Percentiles rank a stretch among this genome's conserved stretches.
These are phyloP conservation scores for Kwoniella sp. DNA, from an alignment of 768 basidiomycete species.

Conservation along the genomic window DNA sequence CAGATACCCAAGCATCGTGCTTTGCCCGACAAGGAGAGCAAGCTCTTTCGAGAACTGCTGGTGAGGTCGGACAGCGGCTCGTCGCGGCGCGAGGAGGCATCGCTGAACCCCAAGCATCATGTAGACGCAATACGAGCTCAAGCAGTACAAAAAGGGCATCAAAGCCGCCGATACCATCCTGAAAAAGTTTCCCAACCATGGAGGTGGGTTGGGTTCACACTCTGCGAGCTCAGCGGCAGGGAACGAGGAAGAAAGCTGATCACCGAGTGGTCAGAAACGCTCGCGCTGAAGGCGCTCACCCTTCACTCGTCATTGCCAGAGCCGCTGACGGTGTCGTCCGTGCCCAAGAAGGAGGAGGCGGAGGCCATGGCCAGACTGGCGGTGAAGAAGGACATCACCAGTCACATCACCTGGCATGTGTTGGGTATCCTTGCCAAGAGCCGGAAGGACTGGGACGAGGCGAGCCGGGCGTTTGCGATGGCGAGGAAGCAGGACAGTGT, in stretches of 20 bases:
- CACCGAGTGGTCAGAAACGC: conserved; percentile 62
- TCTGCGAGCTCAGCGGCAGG: background rate
- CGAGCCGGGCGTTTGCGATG: conserved; percentile 84
- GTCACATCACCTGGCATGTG: conserved; percentile 98
- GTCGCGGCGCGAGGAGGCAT: background rate
- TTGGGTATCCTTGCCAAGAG: conserved; percentile 90
- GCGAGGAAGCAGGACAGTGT: conserved; percentile 87
- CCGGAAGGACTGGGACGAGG: conserved; percentile 91
- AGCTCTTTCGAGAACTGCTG: conserved; percentile 79
- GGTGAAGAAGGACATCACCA: conserved; percentile 52
- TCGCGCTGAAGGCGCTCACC: conserved; percentile 93
- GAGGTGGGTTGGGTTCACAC: conserved; percentile 57
- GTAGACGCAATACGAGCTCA: conserved; percentile 70
- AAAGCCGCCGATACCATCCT: conserved; percentile 90
- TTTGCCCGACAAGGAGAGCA: conserved; percentile 75
- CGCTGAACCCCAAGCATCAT: background rate
- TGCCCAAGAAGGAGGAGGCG: conserved; percentile 70
- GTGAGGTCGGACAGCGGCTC: conserved; percentile 49
- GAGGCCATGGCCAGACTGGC: conserved; percentile 45
- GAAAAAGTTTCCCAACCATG: conserved; percentile 92
- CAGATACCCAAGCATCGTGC: conserved; percentile 52
- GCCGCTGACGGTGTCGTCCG: conserved; percentile 53
- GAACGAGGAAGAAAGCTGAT: conserved; percentile 2
- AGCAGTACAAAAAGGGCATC: conserved; percentile 80
- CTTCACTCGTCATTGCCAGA: conserved; percentile 46